phyloP scores from a whole-genome alignment of 2,329 filamentous ascomycete species.

The Chrysoporthe cubensis region DNA sequence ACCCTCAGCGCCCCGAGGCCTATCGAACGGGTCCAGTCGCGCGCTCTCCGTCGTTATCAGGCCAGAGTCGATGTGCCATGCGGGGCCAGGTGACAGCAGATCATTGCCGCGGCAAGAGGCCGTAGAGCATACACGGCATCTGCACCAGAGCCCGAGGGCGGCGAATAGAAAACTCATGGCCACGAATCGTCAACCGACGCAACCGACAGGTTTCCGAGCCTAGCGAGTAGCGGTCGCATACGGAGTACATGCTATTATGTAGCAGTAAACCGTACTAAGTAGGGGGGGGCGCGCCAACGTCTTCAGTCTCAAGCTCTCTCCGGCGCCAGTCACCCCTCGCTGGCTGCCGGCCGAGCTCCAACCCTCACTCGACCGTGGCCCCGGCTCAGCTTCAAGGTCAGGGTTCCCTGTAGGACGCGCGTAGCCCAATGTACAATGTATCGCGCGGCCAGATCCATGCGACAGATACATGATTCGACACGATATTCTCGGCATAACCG shows the following conservation, averaged over 20 bases:
- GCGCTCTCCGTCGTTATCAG: neutral
- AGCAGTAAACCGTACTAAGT: neutral
- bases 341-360: slow-evolving; percentile 18
- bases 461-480: slow-evolving; percentile 18
- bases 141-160: slow-evolving; percentile 9
- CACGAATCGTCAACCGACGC: slow-evolving; percentile 24
- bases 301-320: slow-evolving; percentile 16
- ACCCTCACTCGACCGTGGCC: slow-evolving; percentile 11
- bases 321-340: slow-evolving; percentile 19
- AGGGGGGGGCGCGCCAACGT: slow-evolving; percentile 1
- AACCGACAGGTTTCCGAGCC: slow-evolving; percentile 17
- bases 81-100: slow-evolving; percentile 4
- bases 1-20: neutral
- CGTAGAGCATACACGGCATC: neutral
- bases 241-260: slow-evolving; percentile 8
- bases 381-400: slow-evolving; percentile 15
- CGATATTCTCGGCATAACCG: slow-evolving; percentile 28
- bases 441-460: slow-evolving; percentile 9
- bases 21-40: neutral
- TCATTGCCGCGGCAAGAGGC: slow-evolving; percentile 3
- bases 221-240: slow-evolving; percentile 10
- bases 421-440: slow-evolving; percentile 16
- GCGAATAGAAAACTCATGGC: slow-evolving; percentile 21
- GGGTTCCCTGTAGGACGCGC: slow-evolving; percentile 27
- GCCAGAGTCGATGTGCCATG: neutral